Conservation (phyloP, 2,329 filamentous ascomycete genomes). For the Beauveria rudraprayagi region DNA sequence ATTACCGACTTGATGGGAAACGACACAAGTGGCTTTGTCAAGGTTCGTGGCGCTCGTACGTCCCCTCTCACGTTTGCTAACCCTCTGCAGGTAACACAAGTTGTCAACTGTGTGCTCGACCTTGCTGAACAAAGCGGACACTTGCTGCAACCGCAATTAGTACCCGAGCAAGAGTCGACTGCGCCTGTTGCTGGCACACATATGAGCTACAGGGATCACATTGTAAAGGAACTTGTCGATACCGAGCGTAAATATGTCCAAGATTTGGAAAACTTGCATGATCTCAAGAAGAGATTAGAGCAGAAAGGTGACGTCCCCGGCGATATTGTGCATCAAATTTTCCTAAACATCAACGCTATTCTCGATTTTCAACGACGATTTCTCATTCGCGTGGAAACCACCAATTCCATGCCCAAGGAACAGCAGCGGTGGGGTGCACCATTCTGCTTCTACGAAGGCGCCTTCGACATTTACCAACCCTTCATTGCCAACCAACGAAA, state of each 20-base stretch:
- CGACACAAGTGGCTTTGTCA: constrained; percentile 95
- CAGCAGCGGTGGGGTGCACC: constrained; percentile 92
- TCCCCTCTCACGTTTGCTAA: constrained; percentile 2
- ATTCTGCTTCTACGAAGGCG: constrained; percentile 76
- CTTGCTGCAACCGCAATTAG: constrained; percentile 53
- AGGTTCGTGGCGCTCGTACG: constrained; percentile 43
- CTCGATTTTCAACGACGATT: constrained; percentile 94
- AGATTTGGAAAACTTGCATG: constrained; percentile 87
- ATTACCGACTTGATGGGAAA: constrained; percentile 86
- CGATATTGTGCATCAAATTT: constrained; percentile 88
- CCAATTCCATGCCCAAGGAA: constrained; percentile 69
- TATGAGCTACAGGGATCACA: constrained; percentile 72
- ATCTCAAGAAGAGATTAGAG: constrained; percentile 82
- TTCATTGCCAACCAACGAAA: constrained; percentile 96
- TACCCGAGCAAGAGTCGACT: constrained; percentile 45
- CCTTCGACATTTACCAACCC: constrained; percentile 88
- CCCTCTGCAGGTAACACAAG: constrained; percentile 60
- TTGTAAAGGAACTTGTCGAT: constrained; percentile 84
- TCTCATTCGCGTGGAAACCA: constrained; percentile 90
- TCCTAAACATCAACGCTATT: constrained; percentile 90
- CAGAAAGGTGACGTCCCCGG: constrained; percentile 82
- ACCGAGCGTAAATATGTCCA: constrained; percentile 98
- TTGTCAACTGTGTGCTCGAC: constrained; percentile 88
- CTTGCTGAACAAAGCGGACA: constrained; percentile 71
- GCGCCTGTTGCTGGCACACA: constrained; percentile 48